These are phyloP conservation scores for Tubosaeta sp. DNA, from an alignment of 768 basidiomycete genomes.

Conservation along the genomic window DNA sequence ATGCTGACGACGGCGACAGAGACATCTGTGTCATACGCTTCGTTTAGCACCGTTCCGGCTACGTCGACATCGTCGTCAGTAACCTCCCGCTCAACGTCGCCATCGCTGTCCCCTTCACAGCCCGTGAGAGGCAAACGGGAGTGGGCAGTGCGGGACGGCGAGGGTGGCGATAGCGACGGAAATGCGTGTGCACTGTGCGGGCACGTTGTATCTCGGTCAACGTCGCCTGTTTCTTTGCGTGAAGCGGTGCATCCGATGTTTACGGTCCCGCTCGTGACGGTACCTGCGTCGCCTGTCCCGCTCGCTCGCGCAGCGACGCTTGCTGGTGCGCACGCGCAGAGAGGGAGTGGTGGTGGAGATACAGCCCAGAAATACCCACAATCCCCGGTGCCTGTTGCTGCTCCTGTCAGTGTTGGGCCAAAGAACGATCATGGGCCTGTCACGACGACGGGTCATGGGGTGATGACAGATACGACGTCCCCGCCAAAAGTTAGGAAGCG, in stretches of 20 bases:
- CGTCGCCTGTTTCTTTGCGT: neutral
- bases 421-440: neutral
- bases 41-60: conserved; percentile 17
- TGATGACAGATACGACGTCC: neutral
- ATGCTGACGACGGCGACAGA: conserved; percentile 20
- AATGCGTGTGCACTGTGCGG: conserved; percentile 18
- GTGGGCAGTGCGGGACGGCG: neutral
- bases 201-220: conserved; percentile 4
- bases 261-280: conserved; percentile 24
- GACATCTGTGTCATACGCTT: conserved; percentile 18
- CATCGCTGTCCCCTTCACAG: conserved; percentile 2
- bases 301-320: neutral
- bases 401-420: neutral
- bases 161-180: neutral
- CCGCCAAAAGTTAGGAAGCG: conserved; percentile 7
- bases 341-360: neutral
- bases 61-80: conserved; percentile 11
- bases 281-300: conserved; percentile 7
- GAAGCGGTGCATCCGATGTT: conserved; percentile 27
- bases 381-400: neutral
- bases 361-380: neutral
- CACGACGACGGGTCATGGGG: neutral
- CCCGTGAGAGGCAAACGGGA: neutral
- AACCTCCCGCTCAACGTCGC: conserved; percentile 17
- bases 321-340: neutral